Evolutionary conservation across 2,329 filamentous ascomycete species (phyloP), one percentile per base, ranked within the genome.

Genomic region (Penicillium hordei): DNA sequence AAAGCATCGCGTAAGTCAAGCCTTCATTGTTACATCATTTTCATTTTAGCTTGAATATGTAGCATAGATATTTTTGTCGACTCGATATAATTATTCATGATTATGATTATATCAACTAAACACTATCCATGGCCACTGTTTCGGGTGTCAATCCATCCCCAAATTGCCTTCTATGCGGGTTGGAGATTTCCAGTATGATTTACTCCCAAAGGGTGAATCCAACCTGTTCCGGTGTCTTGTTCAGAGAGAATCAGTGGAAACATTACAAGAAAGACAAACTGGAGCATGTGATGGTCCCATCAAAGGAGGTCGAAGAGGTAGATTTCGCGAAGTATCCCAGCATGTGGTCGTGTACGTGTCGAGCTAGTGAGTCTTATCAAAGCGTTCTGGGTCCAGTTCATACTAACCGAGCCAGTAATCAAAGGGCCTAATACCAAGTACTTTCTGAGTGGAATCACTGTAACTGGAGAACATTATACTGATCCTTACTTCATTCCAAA

Each of bases 271-370:
- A 39, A 6, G 15, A n/a, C 29, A 27, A 13, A 12, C 34, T n/a
- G 5, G 21, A 48, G 9, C 52, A 61, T 54, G 40, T 56, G 19
- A 53, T 59, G 34, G 44, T 61, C 25, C 42, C 56, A 25, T 52
- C 56, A n/a, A 15, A 21, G 25, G 40, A 61, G 23, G 44, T 48
- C 13, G 59, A 59, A 39, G 21, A 53, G 1, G 27, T 23, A 31
- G 19, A 40, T n/a, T 21, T 56, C 7, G 8, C n/a, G 8, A 53
- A 48, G n/a, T 53, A 40, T 17, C 59, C 51, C 27, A 34, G 5
- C 8, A 27, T 59, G 46, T 59, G 59, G 48, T 51, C 42, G 33
- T 51, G 29, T 42, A 36, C 53, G n/a, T 59, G 36, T 56, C 59
- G 56, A 51, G 56, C 59, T n/a, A 59, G 49, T 56, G 43, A 52